Conservation (phyloP, 352 stramenopile genomes). For the Pythium aristosporum region DNA sequence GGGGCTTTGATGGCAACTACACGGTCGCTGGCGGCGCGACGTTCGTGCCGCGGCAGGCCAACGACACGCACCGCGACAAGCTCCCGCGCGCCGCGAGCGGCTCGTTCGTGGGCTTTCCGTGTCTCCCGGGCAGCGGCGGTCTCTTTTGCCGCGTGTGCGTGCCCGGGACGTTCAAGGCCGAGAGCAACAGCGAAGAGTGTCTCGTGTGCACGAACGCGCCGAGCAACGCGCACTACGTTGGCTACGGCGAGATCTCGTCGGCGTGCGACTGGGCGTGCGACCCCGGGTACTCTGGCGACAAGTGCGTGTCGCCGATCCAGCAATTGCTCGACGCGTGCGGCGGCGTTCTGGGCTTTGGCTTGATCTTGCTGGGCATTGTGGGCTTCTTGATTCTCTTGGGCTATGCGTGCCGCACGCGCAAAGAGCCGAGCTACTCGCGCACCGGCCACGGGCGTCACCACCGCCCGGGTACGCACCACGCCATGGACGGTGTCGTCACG, state of each 20-base stretch:
- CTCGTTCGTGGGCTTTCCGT: conserved; percentile 81
- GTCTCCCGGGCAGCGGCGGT: conserved; percentile 65
- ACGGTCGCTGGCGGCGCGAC: conserved; percentile 64
- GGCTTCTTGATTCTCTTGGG: conserved; percentile 72
- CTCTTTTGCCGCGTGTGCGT: conserved; percentile 67
- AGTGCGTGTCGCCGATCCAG: conserved; percentile 73
- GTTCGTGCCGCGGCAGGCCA: not conserved
- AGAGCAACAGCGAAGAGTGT: conserved; percentile 80
- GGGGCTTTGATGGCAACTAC: conserved; percentile 76
- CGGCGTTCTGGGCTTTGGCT: conserved; percentile 66
- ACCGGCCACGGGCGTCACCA: too few relatives aligned
- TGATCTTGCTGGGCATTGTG: conserved; percentile 67
- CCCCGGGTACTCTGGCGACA: conserved; percentile 69
- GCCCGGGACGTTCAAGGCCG: conserved; percentile 69
- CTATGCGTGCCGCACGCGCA: conserved; percentile 67
- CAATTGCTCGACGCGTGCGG: conserved; percentile 76
- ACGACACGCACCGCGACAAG: too few relatives aligned
- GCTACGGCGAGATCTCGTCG: conserved; percentile 39
- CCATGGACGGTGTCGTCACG: conserved; percentile 37
- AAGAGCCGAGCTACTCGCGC: conserved; percentile 57
- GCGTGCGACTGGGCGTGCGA: conserved; percentile 74
- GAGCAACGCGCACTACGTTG: conserved; percentile 67
- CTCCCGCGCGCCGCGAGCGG: conserved; percentile 38
- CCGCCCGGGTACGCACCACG: not conserved
- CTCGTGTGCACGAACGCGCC: conserved; percentile 58